Conservation (phyloP, 495 filamentous ascomycete species). For the Melanomma pulvis-pyrius region DNA sequence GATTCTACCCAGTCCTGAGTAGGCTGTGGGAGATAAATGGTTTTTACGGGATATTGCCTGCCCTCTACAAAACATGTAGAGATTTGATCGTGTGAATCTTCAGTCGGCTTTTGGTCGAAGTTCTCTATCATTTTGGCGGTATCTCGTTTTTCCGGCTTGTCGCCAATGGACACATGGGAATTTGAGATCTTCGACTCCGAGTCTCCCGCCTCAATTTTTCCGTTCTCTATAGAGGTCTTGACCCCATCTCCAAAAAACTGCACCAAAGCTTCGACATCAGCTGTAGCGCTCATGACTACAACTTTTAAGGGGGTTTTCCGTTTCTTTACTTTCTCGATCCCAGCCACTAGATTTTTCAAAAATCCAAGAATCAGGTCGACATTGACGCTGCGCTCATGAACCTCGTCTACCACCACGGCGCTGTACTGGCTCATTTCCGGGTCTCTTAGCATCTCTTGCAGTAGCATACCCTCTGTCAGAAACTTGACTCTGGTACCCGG, state of each 20-base stretch:
- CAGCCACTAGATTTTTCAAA: constrained; percentile 69
- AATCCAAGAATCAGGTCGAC: constrained; percentile 91
- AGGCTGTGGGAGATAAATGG: constrained; percentile 73
- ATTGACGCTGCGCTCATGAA: constrained; percentile 96
- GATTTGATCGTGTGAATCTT: constrained; percentile 30
- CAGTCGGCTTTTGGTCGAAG: no score
- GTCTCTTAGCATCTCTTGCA: constrained; percentile 91
- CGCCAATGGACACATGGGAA: background rate
- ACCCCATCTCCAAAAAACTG: constrained; percentile 65
- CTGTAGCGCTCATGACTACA: constrained; percentile 95
- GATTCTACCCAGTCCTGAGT: constrained; percentile 83
- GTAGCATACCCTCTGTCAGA: constrained; percentile 93
- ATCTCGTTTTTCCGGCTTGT: background rate
- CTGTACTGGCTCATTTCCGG: constrained; percentile 82
- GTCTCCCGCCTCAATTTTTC: background rate
- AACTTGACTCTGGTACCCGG: constrained; percentile 84
- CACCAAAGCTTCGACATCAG: constrained; percentile 76
- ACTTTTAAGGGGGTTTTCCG: constrained; percentile 72
- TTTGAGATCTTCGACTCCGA: background rate
- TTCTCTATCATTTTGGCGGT: background rate
- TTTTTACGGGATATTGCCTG: constrained; percentile 82
- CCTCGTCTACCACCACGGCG: constrained; percentile 90
- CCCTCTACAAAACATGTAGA: constrained; percentile 78
- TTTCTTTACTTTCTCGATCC: constrained; percentile 55
- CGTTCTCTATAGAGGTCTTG: background rate